Percentiles rank a stretch among this genome's conserved stretches.
Conservation (phyloP, 2,329 filamentous ascomycete species). For the Colletotrichum tropicicola region DNA sequence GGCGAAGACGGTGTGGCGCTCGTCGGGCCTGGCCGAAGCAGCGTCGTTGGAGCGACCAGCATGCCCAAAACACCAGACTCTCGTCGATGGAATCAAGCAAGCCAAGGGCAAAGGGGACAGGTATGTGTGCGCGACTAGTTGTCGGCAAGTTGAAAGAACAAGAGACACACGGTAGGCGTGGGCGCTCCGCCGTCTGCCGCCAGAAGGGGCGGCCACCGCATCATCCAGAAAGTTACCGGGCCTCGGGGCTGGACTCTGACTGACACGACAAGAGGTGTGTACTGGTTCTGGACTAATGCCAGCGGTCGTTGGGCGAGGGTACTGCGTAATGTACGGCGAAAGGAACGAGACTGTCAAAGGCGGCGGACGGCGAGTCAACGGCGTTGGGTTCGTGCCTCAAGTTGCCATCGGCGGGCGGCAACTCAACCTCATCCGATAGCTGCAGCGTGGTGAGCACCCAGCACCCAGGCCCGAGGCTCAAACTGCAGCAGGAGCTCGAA, state of each 20-base stretch:
- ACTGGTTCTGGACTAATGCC: neutral
- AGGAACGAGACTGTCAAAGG: neutral
- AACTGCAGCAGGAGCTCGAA: constrained; percentile 14
- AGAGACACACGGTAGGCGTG: constrained; percentile 6
- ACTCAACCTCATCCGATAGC: constrained; percentile 10
- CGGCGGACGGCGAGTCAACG: constrained; percentile 23
- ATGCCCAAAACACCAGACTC: constrained; percentile 18
- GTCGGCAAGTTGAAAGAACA: constrained; percentile 9
- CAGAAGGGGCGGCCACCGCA: neutral
- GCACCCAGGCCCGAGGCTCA: too few species aligned
- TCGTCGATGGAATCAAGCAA: neutral
- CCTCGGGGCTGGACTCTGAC: constrained; percentile 6
- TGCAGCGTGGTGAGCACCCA: constrained; percentile 9
- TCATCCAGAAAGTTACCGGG: neutral
- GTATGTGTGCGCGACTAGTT: constrained; percentile 3
- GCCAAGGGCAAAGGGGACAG: neutral
- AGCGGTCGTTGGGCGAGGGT: neutral
- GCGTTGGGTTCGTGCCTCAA: neutral
- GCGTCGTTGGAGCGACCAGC: constrained; percentile 18
- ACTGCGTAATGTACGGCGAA: neutral
- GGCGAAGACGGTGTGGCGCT: constrained; percentile 14
- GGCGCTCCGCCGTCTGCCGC: neutral
- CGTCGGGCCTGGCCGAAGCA: constrained; percentile 3
- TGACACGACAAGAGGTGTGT: constrained; percentile 10
- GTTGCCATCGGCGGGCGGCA: constrained; percentile 5